Evolutionary conservation across 176 grass and related monocot genomes (phyloP).

Genomic region (Triticum timopheevii): DNA sequence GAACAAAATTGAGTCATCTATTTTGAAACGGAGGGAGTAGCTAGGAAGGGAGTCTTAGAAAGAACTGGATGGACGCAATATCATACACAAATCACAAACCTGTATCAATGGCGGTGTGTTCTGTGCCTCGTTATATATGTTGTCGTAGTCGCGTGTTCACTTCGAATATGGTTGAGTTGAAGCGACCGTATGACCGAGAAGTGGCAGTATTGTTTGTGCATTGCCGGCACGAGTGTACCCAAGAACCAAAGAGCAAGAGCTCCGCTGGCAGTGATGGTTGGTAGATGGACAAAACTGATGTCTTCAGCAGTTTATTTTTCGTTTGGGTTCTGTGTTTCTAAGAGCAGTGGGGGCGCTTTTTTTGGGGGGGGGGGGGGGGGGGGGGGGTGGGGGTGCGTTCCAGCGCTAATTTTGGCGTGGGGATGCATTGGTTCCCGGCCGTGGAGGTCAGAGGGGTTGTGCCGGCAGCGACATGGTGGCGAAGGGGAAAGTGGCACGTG

Average conservation of each 20-base stretch:
- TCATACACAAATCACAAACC: background rate
- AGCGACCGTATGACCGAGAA: background rate
- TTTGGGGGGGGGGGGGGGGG: too few relatives aligned
- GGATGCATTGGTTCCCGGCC: too few relatives aligned
- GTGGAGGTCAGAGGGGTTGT: too few relatives aligned
- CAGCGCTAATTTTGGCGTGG: too few relatives aligned
- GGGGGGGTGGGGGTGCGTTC: too few relatives aligned
- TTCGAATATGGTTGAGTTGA: background rate
- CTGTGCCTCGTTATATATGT: background rate
- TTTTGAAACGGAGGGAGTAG: too few relatives aligned
- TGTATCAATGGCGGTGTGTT: background rate
- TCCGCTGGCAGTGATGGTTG: background rate
- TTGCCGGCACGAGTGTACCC: background rate
- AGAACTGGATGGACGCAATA: constrained; percentile 3
- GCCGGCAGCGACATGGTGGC: too few relatives aligned
- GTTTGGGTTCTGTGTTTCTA: background rate
- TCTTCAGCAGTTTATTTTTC: background rate
- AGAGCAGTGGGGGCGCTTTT: too few relatives aligned
- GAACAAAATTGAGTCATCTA: too few relatives aligned
- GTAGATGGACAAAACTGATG: background rate
- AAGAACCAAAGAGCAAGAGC: background rate
- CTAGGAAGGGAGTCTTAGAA: background rate
- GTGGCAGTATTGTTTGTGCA: background rate
- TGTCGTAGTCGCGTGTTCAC: background rate
- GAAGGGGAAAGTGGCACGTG: too few relatives aligned